Evolutionary conservation across 768 basidiomycete species (phyloP), one percentile per base, ranked within the genome.

Genomic region (Xerocomellus amylosporus): DNA sequence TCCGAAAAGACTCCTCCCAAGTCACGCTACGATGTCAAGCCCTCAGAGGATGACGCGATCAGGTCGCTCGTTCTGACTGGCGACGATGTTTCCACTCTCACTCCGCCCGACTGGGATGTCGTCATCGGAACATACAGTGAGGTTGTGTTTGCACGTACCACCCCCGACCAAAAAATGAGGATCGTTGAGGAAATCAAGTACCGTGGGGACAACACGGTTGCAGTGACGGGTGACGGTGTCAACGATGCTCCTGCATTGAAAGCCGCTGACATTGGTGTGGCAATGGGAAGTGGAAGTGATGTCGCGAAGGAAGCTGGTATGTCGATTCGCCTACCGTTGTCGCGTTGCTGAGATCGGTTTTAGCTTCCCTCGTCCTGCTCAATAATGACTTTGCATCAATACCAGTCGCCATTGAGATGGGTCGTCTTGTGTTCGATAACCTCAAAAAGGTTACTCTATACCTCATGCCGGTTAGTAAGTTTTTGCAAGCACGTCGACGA

Each of bases 361-460:
- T 40, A 31, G 74, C 75, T 63, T 63, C 69, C 37, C 65, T 83
- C 42, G 75, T 84, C 20, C 64, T 85, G 26, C 75, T 82, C 54
- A 79, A 83, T 58, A 80, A 83, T 52, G 78, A 82, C 67, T 80
- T 85, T 61, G 72, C 78, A 13, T 81, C 82, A 0, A 84, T 86
- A 62, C 77, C 77, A 14, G 72, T 77, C 33, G 83, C 79, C 5
- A 80, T 85, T 54, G 74, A 82, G 63, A 78, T 82, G 66, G 84
- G 84, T 47, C 78, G 82, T 15, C 69, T 81, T 17, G 78, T 81
- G 1, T 84, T 84, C 53, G 80, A 83, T 58, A 84, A 84, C 59
- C 64, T 85, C 22, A 76, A 78, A 74, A 77, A 81, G 70, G 67
- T 78, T 19, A 74, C 75, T 4, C 49, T 75, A 15, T 75, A 77